Evolutionary conservation across 2,329 filamentous ascomycete species (phyloP).

Genomic region (Lasiodiplodia sp.): DNA sequence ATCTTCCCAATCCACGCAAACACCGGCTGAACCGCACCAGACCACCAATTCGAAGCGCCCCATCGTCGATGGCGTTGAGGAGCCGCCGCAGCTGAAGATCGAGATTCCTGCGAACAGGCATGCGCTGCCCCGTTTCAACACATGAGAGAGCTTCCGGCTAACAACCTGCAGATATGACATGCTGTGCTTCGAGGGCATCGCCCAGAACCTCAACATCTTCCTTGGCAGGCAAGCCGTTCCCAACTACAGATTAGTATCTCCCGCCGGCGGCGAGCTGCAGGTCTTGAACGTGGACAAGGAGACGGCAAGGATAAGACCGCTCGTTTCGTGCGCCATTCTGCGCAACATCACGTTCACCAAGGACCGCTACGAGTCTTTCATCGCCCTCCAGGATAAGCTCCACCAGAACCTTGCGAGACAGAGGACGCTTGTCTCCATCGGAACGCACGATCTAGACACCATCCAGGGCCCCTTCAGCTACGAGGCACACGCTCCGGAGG

Average conservation of each 20-base stretch:
- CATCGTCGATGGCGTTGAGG: constrained; percentile 78
- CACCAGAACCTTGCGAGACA: constrained; percentile 95
- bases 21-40: constrained; percentile 38
- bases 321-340: constrained; percentile 87
- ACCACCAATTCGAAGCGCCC: constrained; percentile 79
- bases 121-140: constrained; percentile 54
- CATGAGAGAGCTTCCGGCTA: constrained; percentile 12
- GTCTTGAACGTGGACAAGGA: constrained; percentile 80
- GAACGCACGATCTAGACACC: constrained; percentile 95
- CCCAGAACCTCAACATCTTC: constrained; percentile 96
- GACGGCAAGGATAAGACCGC: constrained; percentile 82
- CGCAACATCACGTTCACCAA: constrained; percentile 31
- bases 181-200: constrained; percentile 97
- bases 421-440: constrained; percentile 93
- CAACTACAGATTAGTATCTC: constrained; percentile 78
- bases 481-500: constrained; percentile 87
- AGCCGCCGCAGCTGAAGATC: constrained; percentile 94
- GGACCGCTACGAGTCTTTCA: constrained; percentile 29
- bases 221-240: constrained; percentile 76
- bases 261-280: constrained; percentile 75
- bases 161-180: constrained; percentile 71
- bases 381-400: constrained; percentile 86
- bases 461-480: constrained; percentile 96
- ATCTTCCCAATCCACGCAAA: constrained; percentile 23
- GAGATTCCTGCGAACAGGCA: constrained; percentile 91